Evolutionary conservation across 2,329 filamentous ascomycete genomes (phyloP), one percentile per base, ranked within the genome.

Genomic region (Xylaria sp.): DNA sequence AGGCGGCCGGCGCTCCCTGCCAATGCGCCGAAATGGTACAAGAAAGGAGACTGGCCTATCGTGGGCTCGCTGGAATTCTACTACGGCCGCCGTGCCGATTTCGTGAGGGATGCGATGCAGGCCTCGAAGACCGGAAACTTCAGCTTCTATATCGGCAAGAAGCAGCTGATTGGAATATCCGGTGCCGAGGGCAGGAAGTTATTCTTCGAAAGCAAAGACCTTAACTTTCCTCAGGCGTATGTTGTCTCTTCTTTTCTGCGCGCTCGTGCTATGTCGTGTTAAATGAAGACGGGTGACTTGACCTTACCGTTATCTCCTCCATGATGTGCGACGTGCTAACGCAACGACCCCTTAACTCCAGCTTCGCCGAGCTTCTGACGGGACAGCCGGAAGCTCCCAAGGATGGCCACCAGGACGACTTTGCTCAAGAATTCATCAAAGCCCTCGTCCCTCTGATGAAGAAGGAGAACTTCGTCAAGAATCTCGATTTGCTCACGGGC

Each of bases 141-240:
- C 73, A 83, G 82, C 70, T 87, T 86, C 74, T 83, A 83, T 69
- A 78, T 84, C 2, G 86, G 86, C 4, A 79, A 81, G 54, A 80
- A 84, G 67, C 81, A 78, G 1, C 76, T 87, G 20, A 74, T 88
- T 4, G 83, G 78, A 0, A 46, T 87, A 18, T 81, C 80, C 8
- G 84, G 85, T 3, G 72, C 77, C 3, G 80, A 83, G 48, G 81
- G 77, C 4, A 80, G 85, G 13, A 82, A 82, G 71, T 41, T 81
- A 2, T 86, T 84, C 73, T 84, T 85, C 59, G 84, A 87, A 34
- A 82, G 78, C 65, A 82, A 80, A 65, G 79, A 81, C 0, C 73
- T 87, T 25, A 78, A 78, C 9, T 81, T 87, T 63, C 57, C 69
- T 9, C 81, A 84, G 57, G 85, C 83, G 74, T 85, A 78, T 54